Base-by-base conservation (phyloP, 2,329 filamentous ascomycete species). In the Calonectria crousiana region DNA sequence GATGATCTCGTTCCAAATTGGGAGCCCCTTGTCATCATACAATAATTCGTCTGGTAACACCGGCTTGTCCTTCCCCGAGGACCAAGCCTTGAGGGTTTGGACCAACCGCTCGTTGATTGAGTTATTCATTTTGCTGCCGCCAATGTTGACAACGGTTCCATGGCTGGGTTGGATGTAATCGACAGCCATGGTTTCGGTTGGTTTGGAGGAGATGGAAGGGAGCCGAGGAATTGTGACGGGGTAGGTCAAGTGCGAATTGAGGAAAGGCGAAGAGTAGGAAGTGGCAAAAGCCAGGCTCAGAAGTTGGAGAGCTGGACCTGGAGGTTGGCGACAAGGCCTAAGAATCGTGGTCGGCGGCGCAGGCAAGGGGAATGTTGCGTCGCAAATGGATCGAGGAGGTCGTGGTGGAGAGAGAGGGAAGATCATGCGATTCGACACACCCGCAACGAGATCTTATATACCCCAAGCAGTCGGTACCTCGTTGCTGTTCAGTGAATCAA, bases 1-100 rank as follows among this genome's bases (percentile, higher is more conserved):
- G 69, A 87, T 86, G 71, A 87, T 86, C 13, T 85, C 72, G 58
- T 85, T 85, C 85, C 85, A 87, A 74, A 86, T 85, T 8, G 78
- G 76, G 62, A 86, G 78, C 1, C 85, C 85, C 6, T 78, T 66
- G 67, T 85, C 85, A 72, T 84, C 80, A 74, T 87, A 87, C 58
- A 87, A 78, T 49, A 86, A 77, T 77, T 87, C 85, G 64, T 87
- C 85, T 0, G 85, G 85, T 36, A 87, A 79, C 1, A 80, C 81
- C 20, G 81, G 80, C 71, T 81, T 81, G 16, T 74, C 75, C 9
- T 70, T 69, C 2, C 76, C 69, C 26, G 81, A 76, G 69, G 80
- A 81, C 4, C 77, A 68, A 20, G 76, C 68, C 36, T 69, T 75
- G 20, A 86, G 79, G 13, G 78, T 75, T 4, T 78, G 70, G 18